Percentiles rank a stretch among this genome's conserved stretches.
Conservation (phyloP, 306 rosid genomes). For the Cyamopsis tetragonoloba region DNA sequence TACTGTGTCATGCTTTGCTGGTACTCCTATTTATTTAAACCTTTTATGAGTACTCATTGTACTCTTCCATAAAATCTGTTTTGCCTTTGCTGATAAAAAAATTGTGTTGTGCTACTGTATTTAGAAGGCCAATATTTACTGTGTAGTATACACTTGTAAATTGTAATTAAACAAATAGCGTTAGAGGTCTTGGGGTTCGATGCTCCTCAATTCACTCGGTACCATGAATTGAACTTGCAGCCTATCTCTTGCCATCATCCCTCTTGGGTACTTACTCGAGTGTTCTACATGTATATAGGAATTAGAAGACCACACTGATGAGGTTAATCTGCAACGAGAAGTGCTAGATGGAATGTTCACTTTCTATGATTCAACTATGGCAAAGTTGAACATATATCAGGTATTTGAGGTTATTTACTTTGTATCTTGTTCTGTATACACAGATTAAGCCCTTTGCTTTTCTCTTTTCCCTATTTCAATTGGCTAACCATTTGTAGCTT, state of each 20-base stretch:
- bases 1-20: conserved; percentile 12
- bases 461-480: too few relatives aligned
- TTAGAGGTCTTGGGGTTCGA: not conserved
- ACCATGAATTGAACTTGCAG: not conserved
- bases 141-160: not conserved
- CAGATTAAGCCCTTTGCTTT: not conserved
- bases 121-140: not conserved
- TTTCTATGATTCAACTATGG: conserved; percentile 71
- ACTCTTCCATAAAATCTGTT: too few relatives aligned
- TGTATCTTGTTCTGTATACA: not conserved
- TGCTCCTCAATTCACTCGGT: not conserved
- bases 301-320: conserved; percentile 79
- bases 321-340: conserved; percentile 79
- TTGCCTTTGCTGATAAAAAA: too few relatives aligned
- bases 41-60: too few relatives aligned
- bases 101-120: not conserved
- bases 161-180: not conserved
- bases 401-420: conserved; percentile 38
- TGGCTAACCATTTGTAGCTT: not conserved
- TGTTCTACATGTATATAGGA: conserved; percentile 49
- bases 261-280: conserved; percentile 17
- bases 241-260: not conserved
- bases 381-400: conserved; percentile 77
- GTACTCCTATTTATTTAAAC: too few relatives aligned
- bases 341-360: conserved; percentile 83